Conservation (phyloP, 2,329 filamentous ascomycete species). For the Fusarium denticulatum region DNA sequence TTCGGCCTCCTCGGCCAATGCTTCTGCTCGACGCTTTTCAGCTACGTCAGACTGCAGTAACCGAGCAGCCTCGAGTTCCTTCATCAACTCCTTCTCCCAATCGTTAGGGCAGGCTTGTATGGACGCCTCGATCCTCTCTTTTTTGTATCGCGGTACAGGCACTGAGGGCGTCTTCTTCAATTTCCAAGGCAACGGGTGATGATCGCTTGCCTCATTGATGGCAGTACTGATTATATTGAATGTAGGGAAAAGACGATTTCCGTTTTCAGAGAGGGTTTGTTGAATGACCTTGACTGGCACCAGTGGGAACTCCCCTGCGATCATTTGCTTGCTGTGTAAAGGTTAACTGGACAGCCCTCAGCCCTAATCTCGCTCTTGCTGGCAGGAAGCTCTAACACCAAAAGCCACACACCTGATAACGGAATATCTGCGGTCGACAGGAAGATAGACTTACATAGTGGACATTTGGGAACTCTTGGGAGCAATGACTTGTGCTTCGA, state of each 20-base stretch:
- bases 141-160: not conserved
- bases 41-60: not conserved
- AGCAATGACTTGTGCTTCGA: not conserved
- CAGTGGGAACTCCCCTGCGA: constrained; percentile 38
- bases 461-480: not conserved
- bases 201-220: not conserved
- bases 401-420: not conserved
- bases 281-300: constrained; percentile 24
- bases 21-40: constrained; percentile 47
- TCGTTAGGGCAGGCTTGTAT: not conserved
- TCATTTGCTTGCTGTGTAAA: constrained; percentile 24
- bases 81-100: constrained; percentile 15
- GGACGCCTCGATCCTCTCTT: not conserved
- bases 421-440: not conserved
- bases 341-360: constrained; percentile 5
- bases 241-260: constrained; percentile 25
- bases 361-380: not conserved
- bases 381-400: not conserved
- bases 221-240: constrained; percentile 27
- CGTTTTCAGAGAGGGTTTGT: constrained; percentile 13
- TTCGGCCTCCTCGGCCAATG: constrained; percentile 44
- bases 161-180: constrained; percentile 22
- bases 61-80: constrained; percentile 38
- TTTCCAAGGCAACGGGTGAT: not conserved
- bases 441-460: constrained; percentile 18